Evolutionary conservation across 129 eudicot genomes (phyloP).

Genomic region (Glebionis coronaria): DNA sequence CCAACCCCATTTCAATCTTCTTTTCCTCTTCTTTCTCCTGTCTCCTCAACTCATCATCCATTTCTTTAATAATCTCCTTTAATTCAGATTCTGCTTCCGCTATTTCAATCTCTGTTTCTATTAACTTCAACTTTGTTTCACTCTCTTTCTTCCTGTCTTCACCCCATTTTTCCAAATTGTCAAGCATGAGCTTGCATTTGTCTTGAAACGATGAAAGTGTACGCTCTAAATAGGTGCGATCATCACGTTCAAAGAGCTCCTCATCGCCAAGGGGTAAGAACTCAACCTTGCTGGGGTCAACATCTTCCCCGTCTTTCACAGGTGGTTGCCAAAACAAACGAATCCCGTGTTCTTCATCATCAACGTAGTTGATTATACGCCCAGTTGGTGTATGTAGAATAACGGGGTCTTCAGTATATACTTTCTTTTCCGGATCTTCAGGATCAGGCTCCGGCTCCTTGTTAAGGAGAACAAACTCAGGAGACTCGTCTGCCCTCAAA

Average conservation of each 20-base stretch:
- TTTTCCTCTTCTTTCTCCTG: constrained; percentile 69
- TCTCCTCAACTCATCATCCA: constrained; percentile 61
- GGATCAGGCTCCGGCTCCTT: constrained; percentile 91
- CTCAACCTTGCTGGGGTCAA: constrained; percentile 47
- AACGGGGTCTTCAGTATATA: constrained; percentile 73
- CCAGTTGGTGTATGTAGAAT: constrained; percentile 90
- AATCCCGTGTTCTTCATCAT: constrained; percentile 80
- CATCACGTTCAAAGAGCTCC: constrained; percentile 39
- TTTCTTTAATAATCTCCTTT: constrained; percentile 65
- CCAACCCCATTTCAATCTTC: constrained; percentile 41
- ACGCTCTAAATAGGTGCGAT: constrained; percentile 34
- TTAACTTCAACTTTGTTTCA: constrained; percentile 33
- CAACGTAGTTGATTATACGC: constrained; percentile 64
- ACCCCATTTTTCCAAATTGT: constrained; percentile 47
- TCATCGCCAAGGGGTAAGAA: constrained; percentile 85
- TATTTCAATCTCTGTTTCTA: constrained; percentile 55
- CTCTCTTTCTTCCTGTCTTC: constrained; percentile 60
- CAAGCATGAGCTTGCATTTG: constrained; percentile 35
- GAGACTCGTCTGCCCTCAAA: constrained; percentile 50
- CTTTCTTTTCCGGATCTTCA: constrained; percentile 67
- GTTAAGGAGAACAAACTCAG: constrained; percentile 74
- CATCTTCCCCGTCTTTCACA: constrained; percentile 53
- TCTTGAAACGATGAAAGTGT: constrained; percentile 33
- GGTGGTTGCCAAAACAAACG: constrained; percentile 86
- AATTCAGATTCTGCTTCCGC: constrained; percentile 61